Conservation (phyloP, 108 stramenopile genomes). For the Fragilaria crotonensis region DNA sequence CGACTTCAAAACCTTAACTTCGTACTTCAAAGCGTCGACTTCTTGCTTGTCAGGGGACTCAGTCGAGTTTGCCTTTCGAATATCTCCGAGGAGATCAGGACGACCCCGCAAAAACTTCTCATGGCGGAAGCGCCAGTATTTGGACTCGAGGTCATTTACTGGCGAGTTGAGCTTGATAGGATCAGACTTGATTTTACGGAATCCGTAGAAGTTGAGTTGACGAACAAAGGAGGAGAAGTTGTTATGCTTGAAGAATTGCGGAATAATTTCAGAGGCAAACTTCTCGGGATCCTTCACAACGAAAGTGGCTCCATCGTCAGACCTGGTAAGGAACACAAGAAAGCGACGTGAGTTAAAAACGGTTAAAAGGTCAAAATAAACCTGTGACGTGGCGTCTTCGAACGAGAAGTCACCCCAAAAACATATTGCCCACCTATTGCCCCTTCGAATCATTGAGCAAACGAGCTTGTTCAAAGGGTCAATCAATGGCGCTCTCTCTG, state of each 20-base stretch:
- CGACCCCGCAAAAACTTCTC: constrained; percentile 68
- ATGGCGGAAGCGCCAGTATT: constrained; percentile 77
- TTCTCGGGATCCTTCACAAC: constrained; percentile 67
- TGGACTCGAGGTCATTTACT: constrained; percentile 43
- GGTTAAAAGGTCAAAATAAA: not conserved
- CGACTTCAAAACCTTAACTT: constrained; percentile 41
- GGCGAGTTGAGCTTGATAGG: constrained; percentile 46
- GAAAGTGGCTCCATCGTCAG: constrained; percentile 68
- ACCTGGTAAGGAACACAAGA: constrained; percentile 19
- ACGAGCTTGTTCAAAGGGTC: not conserved
- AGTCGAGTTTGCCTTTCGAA: constrained; percentile 64
- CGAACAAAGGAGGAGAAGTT: constrained; percentile 90
- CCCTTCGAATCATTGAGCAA: not conserved
- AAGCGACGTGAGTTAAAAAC: constrained; percentile 8
- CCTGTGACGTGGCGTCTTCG: not conserved
- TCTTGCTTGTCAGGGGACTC: constrained; percentile 67
- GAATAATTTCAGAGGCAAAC: constrained; percentile 70
- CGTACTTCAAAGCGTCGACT: constrained; percentile 59
- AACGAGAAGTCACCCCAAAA: not conserved
- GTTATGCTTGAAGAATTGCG: constrained; percentile 92
- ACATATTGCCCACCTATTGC: not conserved
- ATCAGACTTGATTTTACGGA: constrained; percentile 75
- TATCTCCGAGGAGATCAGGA: constrained; percentile 64
- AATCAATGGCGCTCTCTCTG: not conserved
- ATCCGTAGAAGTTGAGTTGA: constrained; percentile 92